These are phyloP conservation scores for Tuber microsphaerosporum DNA, from an alignment of 495 filamentous ascomycete genomes.

Conservation along the genomic window DNA sequence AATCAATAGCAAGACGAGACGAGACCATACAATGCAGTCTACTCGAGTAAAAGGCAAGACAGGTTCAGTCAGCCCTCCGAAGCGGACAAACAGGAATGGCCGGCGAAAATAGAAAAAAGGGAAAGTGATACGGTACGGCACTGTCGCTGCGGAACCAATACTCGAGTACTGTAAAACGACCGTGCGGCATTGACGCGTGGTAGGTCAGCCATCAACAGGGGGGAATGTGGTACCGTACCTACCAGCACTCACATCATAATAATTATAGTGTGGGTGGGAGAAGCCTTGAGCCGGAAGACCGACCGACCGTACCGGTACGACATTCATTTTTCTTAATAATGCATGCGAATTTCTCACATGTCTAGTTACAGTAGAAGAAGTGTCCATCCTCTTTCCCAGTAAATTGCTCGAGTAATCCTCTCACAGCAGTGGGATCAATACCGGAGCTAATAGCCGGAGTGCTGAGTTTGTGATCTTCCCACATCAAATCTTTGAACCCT, in stretches of 20 bases:
- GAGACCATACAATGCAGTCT: not conserved
- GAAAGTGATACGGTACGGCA: not conserved
- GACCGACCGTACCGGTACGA: not conserved
- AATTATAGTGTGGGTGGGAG: not conserved
- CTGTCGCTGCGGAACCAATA: not conserved
- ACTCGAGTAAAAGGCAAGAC: not conserved
- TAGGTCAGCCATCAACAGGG: not conserved
- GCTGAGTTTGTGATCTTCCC: not conserved
- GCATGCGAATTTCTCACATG: not conserved
- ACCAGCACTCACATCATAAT: not conserved
- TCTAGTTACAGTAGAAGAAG: not conserved
- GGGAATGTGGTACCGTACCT: not conserved
- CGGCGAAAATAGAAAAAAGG: not conserved
- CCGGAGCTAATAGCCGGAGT: not conserved
- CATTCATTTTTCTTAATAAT: not conserved
- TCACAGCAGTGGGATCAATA: not conserved
- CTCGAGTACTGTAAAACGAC: not conserved
- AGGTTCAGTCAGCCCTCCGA: not conserved
- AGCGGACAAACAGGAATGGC: not conserved
- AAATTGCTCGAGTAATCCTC: not conserved
- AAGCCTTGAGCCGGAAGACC: not conserved
- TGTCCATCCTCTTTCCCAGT: not conserved
- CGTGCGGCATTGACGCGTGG: not conserved
- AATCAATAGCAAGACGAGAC: not conserved
- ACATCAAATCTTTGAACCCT: not conserved